Evolutionary conservation across 2,329 filamentous ascomycete species (phyloP).

Genomic region (Aspergillus pseudoviridinutans): DNA sequence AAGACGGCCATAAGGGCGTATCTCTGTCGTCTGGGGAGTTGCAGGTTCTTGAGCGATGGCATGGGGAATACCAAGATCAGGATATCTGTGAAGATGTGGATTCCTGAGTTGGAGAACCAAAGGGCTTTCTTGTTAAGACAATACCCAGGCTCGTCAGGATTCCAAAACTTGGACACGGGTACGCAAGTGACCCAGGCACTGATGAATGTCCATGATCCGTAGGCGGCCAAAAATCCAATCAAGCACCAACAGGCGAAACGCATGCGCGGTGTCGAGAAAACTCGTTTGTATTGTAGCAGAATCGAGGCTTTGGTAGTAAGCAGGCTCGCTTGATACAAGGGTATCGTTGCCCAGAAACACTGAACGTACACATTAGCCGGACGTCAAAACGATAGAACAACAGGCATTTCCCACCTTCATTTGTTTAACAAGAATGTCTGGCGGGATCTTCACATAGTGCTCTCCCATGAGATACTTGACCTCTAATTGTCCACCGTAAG

Average conservation of each 20-base stretch:
- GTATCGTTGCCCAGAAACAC: constrained; percentile 31
- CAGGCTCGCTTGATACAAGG: constrained; percentile 32
- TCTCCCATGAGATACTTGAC: constrained; percentile 28
- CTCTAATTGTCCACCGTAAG: constrained; percentile 15
- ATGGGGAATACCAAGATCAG: constrained; percentile 41
- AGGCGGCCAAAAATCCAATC: constrained; percentile 30
- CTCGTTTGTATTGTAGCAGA: constrained; percentile 33
- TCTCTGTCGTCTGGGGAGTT: constrained; percentile 39
- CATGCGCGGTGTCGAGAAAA: constrained; percentile 30
- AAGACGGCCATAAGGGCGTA: constrained; percentile 40
- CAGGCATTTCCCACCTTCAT: constrained; percentile 20
- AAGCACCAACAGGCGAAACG: constrained; percentile 31
- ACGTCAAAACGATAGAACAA: not conserved
- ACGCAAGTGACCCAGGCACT: constrained; percentile 30
- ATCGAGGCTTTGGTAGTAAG: constrained; percentile 34
- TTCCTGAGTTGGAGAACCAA: constrained; percentile 43
- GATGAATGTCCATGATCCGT: constrained; percentile 29
- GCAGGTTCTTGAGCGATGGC: constrained; percentile 38
- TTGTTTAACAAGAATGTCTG: constrained; percentile 14
- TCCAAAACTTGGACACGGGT: constrained; percentile 28
- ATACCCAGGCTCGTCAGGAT: constrained; percentile 19
- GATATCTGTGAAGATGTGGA: constrained; percentile 42
- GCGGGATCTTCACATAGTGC: constrained; percentile 18
- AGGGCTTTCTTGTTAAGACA: constrained; percentile 39
- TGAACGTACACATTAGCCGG: constrained; percentile 2